Base-by-base conservation (phyloP, 2,329 filamentous ascomycete genomes). In the Ilyonectria robusta region DNA sequence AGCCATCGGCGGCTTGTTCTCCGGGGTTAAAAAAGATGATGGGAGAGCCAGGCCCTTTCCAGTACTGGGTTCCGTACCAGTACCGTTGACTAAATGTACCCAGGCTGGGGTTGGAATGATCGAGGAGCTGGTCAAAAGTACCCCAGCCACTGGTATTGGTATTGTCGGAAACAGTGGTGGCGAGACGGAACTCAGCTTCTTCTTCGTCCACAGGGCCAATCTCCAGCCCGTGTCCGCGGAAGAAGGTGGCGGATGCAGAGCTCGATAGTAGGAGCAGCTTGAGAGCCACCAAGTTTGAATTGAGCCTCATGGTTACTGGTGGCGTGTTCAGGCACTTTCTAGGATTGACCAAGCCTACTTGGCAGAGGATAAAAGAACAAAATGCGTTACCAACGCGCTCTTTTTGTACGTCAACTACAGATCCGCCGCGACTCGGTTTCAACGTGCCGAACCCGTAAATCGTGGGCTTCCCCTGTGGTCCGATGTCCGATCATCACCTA, bases 31-130 rank as follows among this genome's bases (percentile, higher is more conserved):
- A 86, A 9, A 96, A 83, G 9, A 95, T 86, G 67, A 96, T 91
- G 26, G 96, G 91, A 0, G 93, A 93, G 0, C 93, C 93, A 10
- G 93, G 93, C 0, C 87, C 83, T 75, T 90, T 85, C 82, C 95
- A 96, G 82, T 92, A 87, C 44, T 86, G 87, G 6, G 90, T 88
- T 76, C 95, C 93, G 74, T 94, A 94, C 90, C 91, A 96, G 82
- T 95, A 97, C 10, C 93, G 88, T 57, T 94, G 84, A 44, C 87
- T 80, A 78, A 94, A 96, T 3, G 83, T 88, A 35, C 81, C 91
- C 13, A 87, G 77, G n/a, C 79, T 79, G 1, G 87, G 87, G 70
- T 89, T 80, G 5, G 82, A 77, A 77, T 91, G 89, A 73, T 91
- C 88, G 55, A 91, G 85, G 60, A 87, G 80, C 76, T 91, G 89